A percentile compares a stretch with the other conserved stretches of the same genome.
These are phyloP conservation scores for Apiospora pterosperma DNA, from an alignment of 2,329 filamentous ascomycete genomes.

Conservation along the genomic window DNA sequence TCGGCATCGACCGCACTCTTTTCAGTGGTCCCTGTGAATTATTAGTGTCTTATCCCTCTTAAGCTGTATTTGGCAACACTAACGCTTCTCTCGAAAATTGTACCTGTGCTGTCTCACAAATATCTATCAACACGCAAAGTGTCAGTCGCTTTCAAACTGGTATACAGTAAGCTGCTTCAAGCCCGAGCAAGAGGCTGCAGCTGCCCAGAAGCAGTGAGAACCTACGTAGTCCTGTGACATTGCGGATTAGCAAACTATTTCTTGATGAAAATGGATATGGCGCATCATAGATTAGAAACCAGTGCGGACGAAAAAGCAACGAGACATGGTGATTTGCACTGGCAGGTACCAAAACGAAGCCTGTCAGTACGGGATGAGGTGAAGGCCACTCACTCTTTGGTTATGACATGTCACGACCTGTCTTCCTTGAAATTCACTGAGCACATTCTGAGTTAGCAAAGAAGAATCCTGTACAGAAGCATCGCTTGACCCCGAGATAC, in stretches of 20 bases:
- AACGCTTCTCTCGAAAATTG: conserved; percentile 83
- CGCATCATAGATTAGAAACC: no score
- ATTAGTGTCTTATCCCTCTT: background rate
- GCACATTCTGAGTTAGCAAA: background rate
- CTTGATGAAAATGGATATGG: background rate
- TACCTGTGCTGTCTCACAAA: conserved; percentile 91
- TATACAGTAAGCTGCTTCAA: background rate
- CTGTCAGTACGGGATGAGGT: background rate
- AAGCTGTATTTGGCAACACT: conserved; percentile 39
- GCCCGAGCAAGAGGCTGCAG: background rate
- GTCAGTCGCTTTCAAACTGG: background rate
- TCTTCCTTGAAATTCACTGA: background rate
- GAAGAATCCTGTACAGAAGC: no score
- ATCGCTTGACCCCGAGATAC: background rate
- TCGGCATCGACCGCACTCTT: conserved; percentile 81
- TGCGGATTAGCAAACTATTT: background rate
- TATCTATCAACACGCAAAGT: conserved; percentile 41
- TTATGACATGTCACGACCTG: conserved; percentile 76
- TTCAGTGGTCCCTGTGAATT: conserved; percentile 31
- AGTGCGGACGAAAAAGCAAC: background rate
- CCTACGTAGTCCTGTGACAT: background rate
- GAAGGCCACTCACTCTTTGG: conserved; percentile 41
- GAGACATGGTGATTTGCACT: background rate
- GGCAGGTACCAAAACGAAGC: background rate
- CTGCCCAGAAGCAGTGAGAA: background rate